phyloP scores from a whole-genome alignment of 805 yeast species.

The Wickerhamiella domercqiae region DNA sequence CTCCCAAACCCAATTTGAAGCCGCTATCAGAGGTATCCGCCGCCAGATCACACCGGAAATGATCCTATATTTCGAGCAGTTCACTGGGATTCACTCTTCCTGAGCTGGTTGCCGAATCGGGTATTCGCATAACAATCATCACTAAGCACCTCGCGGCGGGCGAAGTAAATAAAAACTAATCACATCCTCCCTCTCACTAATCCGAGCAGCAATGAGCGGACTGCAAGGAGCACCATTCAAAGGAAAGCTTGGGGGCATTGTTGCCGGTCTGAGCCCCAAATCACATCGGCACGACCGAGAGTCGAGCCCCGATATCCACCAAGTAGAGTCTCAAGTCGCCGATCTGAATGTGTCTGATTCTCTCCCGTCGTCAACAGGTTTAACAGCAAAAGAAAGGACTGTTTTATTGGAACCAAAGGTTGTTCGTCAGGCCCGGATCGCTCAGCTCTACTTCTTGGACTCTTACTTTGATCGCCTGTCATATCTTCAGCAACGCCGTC shows the following conservation, averaged over 20 bases:
- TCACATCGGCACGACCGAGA: neutral
- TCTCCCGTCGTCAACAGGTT: neutral
- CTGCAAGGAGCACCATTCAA: neutral
- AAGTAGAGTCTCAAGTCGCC: neutral
- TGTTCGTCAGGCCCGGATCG: slow-evolving; percentile 72
- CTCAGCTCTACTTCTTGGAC: slow-evolving; percentile 86
- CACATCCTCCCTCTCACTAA: too few species aligned
- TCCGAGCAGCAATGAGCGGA: neutral
- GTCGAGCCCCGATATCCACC: neutral
- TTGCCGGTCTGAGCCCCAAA: neutral
- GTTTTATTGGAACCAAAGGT: slow-evolving; percentile 62
- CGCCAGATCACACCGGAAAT: slow-evolving; percentile 74
- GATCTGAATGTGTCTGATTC: neutral
- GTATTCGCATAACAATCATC: too few species aligned
- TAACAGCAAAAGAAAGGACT: slow-evolving; percentile 16
- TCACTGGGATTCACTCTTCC: slow-evolving; percentile 25
- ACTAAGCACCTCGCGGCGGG: too few species aligned
- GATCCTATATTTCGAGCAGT: slow-evolving; percentile 56
- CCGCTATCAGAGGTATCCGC: slow-evolving; percentile 52
- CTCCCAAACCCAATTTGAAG: slow-evolving; percentile 48
- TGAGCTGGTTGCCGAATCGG: too few species aligned
- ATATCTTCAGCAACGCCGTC: slow-evolving; percentile 74
- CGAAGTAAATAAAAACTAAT: too few species aligned
- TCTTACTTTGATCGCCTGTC: slow-evolving; percentile 93
- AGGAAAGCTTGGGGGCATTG: slow-evolving; percentile 2